phyloP scores from a whole-genome alignment of 2,329 filamentous ascomycete genomes.

The Arthroderma sp. region DNA sequence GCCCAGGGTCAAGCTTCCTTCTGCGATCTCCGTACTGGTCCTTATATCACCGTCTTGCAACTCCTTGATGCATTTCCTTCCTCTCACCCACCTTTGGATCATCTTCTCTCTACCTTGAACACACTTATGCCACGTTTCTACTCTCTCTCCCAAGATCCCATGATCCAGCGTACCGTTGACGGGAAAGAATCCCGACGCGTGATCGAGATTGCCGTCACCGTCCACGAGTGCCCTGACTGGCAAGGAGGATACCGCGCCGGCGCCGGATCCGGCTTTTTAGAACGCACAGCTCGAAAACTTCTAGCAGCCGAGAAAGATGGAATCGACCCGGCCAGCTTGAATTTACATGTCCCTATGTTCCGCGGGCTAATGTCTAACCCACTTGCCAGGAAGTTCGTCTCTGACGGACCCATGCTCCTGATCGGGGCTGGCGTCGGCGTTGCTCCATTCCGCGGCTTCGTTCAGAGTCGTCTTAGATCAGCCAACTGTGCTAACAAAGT shows the following conservation, averaged over 20 bases:
- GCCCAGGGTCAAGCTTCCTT: constrained; percentile 85
- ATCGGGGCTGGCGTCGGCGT: constrained; percentile 95
- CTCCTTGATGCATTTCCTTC: constrained; percentile 86
- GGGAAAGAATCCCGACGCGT: constrained; percentile 63
- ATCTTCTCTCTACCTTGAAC: constrained; percentile 66
- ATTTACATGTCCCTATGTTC: constrained; percentile 88
- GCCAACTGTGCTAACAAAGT: constrained; percentile 97
- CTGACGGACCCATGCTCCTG: constrained; percentile 92
- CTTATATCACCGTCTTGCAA: constrained; percentile 73
- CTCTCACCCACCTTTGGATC: constrained; percentile 72
- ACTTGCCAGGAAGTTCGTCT: constrained; percentile 77
- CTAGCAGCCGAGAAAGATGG: constrained; percentile 55
- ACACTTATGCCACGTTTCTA: constrained; percentile 97
- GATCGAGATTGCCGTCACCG: constrained; percentile 91
- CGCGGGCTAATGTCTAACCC: constrained; percentile 96
- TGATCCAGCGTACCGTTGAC: constrained; percentile 58
- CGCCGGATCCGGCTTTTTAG: constrained; percentile 85
- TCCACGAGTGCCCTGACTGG: constrained; percentile 81
- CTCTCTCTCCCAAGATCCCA: constrained; percentile 90
- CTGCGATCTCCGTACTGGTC: constrained; percentile 84
- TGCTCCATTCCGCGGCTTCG: constrained; percentile 94
- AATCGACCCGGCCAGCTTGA: constrained; percentile 38
- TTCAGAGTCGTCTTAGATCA: constrained; percentile 82
- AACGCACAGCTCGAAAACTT: constrained; percentile 65
- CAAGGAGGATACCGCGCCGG: constrained; percentile 60